Evolutionary conservation across 208 protist genomes (phyloP).

Genomic region (Histomonas meleagridis): DNA sequence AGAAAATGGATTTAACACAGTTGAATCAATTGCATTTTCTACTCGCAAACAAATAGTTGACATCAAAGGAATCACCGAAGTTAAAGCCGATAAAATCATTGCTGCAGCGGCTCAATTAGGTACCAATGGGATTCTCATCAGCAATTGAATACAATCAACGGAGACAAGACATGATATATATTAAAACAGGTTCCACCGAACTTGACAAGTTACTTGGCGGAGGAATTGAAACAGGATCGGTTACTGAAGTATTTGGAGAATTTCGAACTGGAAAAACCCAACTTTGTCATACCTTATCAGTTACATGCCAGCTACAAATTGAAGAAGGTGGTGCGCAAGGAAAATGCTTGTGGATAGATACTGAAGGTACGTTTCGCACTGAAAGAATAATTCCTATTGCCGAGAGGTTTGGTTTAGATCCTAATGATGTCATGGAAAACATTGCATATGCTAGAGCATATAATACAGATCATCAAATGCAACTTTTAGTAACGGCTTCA

Average conservation of each 20-base stretch:
- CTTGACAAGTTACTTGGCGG: constrained; percentile 56
- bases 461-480: constrained; percentile 86
- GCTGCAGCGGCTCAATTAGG: constrained; percentile 23
- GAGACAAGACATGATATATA: constrained; percentile 76
- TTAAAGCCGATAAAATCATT: constrained; percentile 92
- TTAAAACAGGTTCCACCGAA: constrained; percentile 83
- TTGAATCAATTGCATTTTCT: constrained; percentile 79
- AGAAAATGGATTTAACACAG: constrained; percentile 53
- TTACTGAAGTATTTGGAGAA: constrained; percentile 88
- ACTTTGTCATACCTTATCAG: constrained; percentile 92
- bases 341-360: constrained; percentile 97
- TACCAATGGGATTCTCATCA: constrained; percentile 66
- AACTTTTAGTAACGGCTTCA: constrained; percentile 58
- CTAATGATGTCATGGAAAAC: constrained; percentile 91
- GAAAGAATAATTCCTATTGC: constrained; percentile 65
- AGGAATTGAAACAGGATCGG: constrained; percentile 90
- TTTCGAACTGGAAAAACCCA: constrained; percentile 97
- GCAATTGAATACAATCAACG: constrained; percentile 81
- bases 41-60: constrained; percentile 80
- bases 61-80: constrained; percentile 94
- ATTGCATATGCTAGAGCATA: constrained; percentile 92
- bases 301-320: constrained; percentile 67
- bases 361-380: constrained; percentile 93
- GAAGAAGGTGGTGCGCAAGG: constrained; percentile 62
- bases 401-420: constrained; percentile 74